phyloP scores from a whole-genome alignment of 2,329 filamentous ascomycete species.

The Aspergillus proliferans region DNA sequence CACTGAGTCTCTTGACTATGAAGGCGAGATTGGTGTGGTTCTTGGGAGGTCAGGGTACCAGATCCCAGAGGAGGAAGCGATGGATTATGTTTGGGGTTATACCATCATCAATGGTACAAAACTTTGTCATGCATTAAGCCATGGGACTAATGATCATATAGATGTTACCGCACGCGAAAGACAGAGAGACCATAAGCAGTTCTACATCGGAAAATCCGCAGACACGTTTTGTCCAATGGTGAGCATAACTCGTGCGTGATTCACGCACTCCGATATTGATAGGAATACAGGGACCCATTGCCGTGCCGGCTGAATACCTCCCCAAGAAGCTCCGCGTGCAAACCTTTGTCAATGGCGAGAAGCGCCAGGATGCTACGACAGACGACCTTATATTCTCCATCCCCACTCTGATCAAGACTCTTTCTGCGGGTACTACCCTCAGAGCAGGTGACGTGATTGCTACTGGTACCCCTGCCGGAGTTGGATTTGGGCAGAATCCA shows the following conservation, averaged over 20 bases:
- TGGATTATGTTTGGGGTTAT: constrained; percentile 51
- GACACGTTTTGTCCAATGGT: constrained; percentile 52
- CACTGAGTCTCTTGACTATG: constrained; percentile 49
- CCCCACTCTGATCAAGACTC: constrained; percentile 42
- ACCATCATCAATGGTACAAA: constrained; percentile 45
- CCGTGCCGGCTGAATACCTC: constrained; percentile 43
- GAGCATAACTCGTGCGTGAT: background rate
- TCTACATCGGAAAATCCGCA: constrained; percentile 52
- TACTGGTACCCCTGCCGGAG: constrained; percentile 45
- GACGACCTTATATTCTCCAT: constrained; percentile 48
- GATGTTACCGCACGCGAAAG: constrained; percentile 50
- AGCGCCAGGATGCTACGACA: constrained; percentile 45
- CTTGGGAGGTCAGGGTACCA: constrained; percentile 45
- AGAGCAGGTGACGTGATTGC: constrained; percentile 48
- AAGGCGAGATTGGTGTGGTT: constrained; percentile 53
- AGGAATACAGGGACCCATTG: constrained; percentile 40
- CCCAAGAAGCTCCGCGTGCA: constrained; percentile 37
- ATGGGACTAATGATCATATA: background rate
- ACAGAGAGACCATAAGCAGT: constrained; percentile 56
- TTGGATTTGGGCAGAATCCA: constrained; percentile 38
- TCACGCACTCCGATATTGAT: too few relatives aligned
- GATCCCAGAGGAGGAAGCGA: constrained; percentile 41
- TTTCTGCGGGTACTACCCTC: constrained; percentile 47
- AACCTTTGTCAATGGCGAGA: constrained; percentile 47
- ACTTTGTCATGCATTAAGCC: too few relatives aligned